Base-by-base conservation (phyloP, 1,139 yeast genomes). In the Candida anutae region DNA sequence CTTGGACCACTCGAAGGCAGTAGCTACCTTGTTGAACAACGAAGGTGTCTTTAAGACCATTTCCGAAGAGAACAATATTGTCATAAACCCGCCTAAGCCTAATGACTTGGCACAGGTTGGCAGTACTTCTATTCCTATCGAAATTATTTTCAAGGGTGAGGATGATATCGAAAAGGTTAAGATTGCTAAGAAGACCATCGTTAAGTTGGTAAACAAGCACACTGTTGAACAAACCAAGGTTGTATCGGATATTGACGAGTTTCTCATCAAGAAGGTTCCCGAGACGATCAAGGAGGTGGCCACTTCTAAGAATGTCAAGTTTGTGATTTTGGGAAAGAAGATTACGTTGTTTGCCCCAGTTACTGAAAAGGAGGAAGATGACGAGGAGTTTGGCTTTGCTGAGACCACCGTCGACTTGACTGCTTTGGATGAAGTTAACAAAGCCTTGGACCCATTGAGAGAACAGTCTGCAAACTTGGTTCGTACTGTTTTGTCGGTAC, bases 181-280 rank as follows among this genome's bases (percentile, higher is more conserved):
- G 40, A 36, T 42, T 21, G 58, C 66, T 18, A 83, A 88, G 55
- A 77, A 74, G 46, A 71, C 73, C 12, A 62, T 90, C 37, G 85
- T 90, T 34, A 63, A 73, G 17, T 59, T 69, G 17, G 95, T 90
- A 30, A 87, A 85, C 56, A 62, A 65, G 30, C 68, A 79, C 35
- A 63, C 84, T 14, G 95, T 96, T 24, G 67, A 70, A 28, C 73
- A 74, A 33, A 69, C 83, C 24, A 58, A 62, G 39, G 61, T 62
- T 6, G 58, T 85, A 29, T 53, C 59, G 13, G 95, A 83, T 43
- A 69, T 90, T 40, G 87, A 83, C 45, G 62, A 72, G 10, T 79
- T 82, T 48, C 74, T 87, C 37, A 61, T 73, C 37, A 56, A 60
- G 25, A 71, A 69, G 41, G 69, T 76, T 15, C 65, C 67, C 16